A percentile compares a stretch with the other conserved stretches of the same genome.
Evolutionary conservation across 192 early-diverging fungal species (phyloP).

Genomic region (Chytriomyces confervae): DNA sequence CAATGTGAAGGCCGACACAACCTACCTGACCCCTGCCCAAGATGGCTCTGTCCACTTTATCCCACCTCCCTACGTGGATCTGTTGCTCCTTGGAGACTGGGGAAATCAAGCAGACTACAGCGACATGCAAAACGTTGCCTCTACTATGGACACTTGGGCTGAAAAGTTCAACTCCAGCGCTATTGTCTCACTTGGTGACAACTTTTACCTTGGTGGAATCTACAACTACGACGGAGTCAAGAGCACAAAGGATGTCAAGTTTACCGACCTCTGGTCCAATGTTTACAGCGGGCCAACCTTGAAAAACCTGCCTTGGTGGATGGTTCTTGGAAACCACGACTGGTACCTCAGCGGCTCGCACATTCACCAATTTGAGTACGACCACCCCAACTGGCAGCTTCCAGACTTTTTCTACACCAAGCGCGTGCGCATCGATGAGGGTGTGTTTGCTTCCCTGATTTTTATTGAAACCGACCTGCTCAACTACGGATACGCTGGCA

Average conservation of each 20-base stretch:
- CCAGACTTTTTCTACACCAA: constrained; percentile 38
- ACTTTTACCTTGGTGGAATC: constrained; percentile 16
- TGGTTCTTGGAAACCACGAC: constrained; percentile 29
- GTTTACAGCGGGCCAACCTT: constrained; percentile 1
- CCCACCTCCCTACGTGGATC: neutral
- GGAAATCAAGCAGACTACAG: neutral
- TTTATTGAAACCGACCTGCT: constrained; percentile 38
- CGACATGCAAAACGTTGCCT: constrained; percentile 10
- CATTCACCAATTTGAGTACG: constrained; percentile 4
- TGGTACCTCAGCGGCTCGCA: constrained; percentile 32
- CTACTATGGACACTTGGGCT: constrained; percentile 18
- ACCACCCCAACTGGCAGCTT: constrained; percentile 21
- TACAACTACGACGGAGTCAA: constrained; percentile 12
- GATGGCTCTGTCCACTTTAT: constrained; percentile 11
- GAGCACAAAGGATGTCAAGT: constrained; percentile 3
- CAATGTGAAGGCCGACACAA: neutral
- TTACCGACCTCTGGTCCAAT: neutral
- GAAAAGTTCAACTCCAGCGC: neutral
- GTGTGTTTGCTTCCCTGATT: constrained; percentile 23
- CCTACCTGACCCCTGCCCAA: neutral
- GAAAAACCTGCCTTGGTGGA: constrained; percentile 29
- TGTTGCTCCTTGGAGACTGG: constrained; percentile 26
- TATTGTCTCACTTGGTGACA: neutral
- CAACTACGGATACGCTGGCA: constrained; percentile 26
- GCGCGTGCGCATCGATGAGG: constrained; percentile 9